Evolutionary conservation across 352 stramenopile species (phyloP), one percentile per base, ranked within the genome.

Genomic region (Phytophthora brassicae): DNA sequence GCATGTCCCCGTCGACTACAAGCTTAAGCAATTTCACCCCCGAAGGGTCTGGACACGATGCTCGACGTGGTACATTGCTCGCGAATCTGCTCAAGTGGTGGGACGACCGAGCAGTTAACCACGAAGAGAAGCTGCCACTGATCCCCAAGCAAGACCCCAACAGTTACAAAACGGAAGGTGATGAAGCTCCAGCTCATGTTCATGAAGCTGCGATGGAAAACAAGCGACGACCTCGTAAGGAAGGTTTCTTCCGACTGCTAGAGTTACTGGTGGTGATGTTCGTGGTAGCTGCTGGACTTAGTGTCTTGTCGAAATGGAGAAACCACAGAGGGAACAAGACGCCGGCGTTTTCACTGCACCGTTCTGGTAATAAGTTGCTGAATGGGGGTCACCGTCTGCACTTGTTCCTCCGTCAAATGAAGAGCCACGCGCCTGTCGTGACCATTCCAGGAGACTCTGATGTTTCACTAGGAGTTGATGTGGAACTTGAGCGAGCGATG

Each of bases 401-500:
- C 13, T 71, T 60, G 3, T 57, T 71, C 20, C 59, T 76, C 24
- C 68, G 46, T 20, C 59, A 46, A 6, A 70, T 66, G 54, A 76
- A 76, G 9, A 62, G 46, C 41, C 55, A 70, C 29, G 44, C 55
- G 13, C 54, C 45, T 6, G 52, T 45, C 20, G 13, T 64, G 1
- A 62, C 17, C 9, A 36, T 60, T 14, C 62, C 69, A n/a, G 57
- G 41, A 3, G 48, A 75, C 22, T 42, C 29, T 3, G 46, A 66
- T 4, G 28, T 64, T 6, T 50, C 66, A 7, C 46, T 85, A 24
- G 61, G 66, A 8, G 38, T 74, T 14, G 50, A 88, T 60, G 64
- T 72, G 2, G 71, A 89, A 49, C 71, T 75, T 4, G 76, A 92
- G 29, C 74, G 77, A 49, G 45, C 75, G 9, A 83, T 90, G 77